These are phyloP conservation scores for Phytophthora capsici DNA, from an alignment of 352 stramenopile genomes.

Conservation along the genomic window DNA sequence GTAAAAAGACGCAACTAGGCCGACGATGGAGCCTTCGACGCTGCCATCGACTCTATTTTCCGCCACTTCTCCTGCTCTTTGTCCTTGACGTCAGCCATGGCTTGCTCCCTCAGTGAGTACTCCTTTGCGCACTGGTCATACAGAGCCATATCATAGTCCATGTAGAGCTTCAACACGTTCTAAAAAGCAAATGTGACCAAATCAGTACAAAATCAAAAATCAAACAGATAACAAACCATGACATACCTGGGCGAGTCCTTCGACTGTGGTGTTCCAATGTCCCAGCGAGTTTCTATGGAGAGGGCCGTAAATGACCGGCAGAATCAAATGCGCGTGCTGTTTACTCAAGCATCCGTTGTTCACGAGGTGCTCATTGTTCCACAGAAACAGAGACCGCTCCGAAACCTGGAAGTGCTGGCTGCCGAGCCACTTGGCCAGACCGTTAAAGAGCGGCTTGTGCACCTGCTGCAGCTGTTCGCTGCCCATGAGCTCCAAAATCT, in stretches of 20 bases:
- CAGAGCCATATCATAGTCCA: conserved; percentile 95
- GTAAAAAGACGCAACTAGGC: conserved; percentile 35
- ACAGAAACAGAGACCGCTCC: conserved; percentile 97
- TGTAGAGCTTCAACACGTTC: conserved; percentile 92
- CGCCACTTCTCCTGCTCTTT: conserved; percentile 92
- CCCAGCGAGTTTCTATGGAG: conserved; percentile 89
- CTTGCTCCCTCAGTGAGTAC: conserved; percentile 80
- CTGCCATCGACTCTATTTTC: conserved; percentile 93
- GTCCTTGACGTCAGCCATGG: conserved; percentile 69
- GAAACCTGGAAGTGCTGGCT: conserved; percentile 97
- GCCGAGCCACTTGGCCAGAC: conserved; percentile 90
- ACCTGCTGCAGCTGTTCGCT: conserved; percentile 81
- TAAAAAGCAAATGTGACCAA: conserved; percentile 21
- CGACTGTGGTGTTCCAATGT: conserved; percentile 98
- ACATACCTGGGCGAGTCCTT: conserved; percentile 89
- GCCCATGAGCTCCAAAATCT: conserved; percentile 97
- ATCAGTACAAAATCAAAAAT: neutral
- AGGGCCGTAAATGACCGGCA: conserved; percentile 95
- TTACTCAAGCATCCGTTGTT: conserved; percentile 95
- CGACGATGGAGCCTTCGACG: conserved; percentile 61
- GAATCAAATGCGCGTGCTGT: conserved; percentile 92
- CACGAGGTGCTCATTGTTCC: conserved; percentile 99
- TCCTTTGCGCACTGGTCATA: conserved; percentile 93
- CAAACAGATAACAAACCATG: conserved; percentile 1
- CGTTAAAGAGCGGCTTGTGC: conserved; percentile 80